Conservation (phyloP, 768 basidiomycete species). For the Phylloporus scabripes region DNA sequence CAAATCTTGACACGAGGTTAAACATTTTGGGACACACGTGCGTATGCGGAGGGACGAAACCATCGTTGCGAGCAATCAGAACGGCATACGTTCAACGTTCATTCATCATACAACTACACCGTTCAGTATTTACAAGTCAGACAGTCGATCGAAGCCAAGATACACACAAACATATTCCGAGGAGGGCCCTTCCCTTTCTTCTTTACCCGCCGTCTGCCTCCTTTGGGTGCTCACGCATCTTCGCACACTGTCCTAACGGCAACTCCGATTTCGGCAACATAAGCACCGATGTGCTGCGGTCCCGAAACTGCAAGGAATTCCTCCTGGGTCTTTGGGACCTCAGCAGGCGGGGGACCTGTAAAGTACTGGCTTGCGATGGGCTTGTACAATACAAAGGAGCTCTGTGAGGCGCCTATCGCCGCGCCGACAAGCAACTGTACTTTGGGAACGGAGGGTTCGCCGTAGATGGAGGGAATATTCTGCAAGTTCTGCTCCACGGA, state of each 20-base stretch:
- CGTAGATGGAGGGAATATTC: background rate
- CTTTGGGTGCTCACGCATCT: background rate
- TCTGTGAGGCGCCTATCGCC: background rate
- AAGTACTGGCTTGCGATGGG: background rate
- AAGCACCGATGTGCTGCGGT: background rate
- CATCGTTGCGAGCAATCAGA: too few species aligned
- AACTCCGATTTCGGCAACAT: background rate
- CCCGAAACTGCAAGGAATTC: background rate
- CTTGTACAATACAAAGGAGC: background rate
- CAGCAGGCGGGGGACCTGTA: background rate
- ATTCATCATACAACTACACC: background rate
- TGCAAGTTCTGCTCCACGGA: background rate
- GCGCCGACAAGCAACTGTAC: background rate
- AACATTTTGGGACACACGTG: too few species aligned
- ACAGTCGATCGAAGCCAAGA: background rate
- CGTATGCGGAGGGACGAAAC: too few species aligned
- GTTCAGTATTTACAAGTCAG: background rate
- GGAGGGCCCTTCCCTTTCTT: background rate
- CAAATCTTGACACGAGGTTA: too few species aligned
- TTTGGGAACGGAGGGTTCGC: background rate
- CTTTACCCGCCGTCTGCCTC: background rate
- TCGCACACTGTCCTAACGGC: background rate
- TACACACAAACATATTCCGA: background rate
- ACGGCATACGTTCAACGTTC: too few species aligned
- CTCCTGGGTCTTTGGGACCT: background rate